A percentile compares a stretch with the other conserved stretches of the same genome.
Conservation (phyloP, 129 eudicot species). For the Artemisia annua region DNA sequence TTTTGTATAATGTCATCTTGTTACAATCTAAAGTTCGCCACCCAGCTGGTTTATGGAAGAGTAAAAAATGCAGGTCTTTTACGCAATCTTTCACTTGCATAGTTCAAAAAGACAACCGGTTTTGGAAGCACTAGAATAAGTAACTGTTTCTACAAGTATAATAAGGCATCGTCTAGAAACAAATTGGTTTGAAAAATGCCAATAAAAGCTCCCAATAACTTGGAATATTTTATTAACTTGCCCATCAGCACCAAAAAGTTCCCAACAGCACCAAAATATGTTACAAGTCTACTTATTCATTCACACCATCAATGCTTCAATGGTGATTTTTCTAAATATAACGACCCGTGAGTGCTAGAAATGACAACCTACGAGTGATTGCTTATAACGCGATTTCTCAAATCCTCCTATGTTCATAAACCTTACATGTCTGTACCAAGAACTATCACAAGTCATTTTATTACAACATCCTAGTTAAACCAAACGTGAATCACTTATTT, state of each 20-base stretch:
- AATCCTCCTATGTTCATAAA: too few relatives aligned
- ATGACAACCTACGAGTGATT: too few relatives aligned
- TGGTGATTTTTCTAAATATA: too few relatives aligned
- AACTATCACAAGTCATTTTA: too few relatives aligned
- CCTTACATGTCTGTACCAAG: too few relatives aligned
- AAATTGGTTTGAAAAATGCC: background rate
- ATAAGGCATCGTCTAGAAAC: slow-evolving; percentile 17
- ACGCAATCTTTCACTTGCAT: background rate
- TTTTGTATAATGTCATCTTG: background rate
- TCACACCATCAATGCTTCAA: too few relatives aligned
- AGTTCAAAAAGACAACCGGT: background rate
- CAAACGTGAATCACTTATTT: background rate
- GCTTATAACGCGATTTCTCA: too few relatives aligned
- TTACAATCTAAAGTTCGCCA: slow-evolving; percentile 15
- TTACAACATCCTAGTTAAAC: background rate
- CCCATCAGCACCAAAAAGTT: background rate
- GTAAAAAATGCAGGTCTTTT: background rate
- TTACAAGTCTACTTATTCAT: too few relatives aligned
- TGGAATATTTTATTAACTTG: background rate
- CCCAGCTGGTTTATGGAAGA: slow-evolving; percentile 9
- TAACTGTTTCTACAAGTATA: background rate
- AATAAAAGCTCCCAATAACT: slow-evolving; percentile 11
- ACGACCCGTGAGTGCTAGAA: too few relatives aligned
- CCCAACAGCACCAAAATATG: too few relatives aligned
- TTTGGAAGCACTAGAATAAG: background rate